A percentile compares a stretch with the other conserved stretches of the same genome.
Evolutionary conservation across 306 rosid species (phyloP).

Genomic region (Rosa lucieae): DNA sequence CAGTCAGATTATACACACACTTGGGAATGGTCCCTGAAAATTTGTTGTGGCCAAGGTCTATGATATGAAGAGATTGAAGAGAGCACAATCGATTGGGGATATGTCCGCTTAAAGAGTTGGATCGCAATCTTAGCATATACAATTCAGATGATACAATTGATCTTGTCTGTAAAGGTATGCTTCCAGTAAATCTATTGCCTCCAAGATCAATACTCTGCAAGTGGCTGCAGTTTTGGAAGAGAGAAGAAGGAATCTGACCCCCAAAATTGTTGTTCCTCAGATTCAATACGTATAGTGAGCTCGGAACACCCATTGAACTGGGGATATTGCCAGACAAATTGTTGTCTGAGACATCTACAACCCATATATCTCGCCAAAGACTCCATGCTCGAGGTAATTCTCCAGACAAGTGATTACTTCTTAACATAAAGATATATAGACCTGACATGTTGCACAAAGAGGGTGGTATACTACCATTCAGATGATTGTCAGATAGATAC

Average conservation of each 20-base stretch:
- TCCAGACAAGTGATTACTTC: neutral
- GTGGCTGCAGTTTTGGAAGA: neutral
- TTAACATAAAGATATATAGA: too few relatives aligned
- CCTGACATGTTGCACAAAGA: too few relatives aligned
- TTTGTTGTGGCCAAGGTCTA: neutral
- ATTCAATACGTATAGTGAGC: neutral
- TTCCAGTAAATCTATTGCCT: neutral
- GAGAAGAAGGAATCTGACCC: neutral
- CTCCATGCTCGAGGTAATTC: neutral
- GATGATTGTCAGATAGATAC: too few relatives aligned
- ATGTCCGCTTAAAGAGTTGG: neutral
- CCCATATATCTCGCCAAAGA: fast-evolving
- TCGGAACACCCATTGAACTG: neutral
- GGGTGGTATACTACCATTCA: too few relatives aligned
- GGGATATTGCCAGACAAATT: neutral
- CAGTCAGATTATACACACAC: neutral
- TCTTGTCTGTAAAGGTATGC: neutral
- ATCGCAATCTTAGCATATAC: neutral
- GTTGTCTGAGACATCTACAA: neutral
- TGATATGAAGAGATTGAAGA: neutral
- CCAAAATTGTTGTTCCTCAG: neutral
- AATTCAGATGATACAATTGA: neutral
- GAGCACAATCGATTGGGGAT: neutral
- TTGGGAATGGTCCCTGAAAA: slow-evolving; percentile 1
- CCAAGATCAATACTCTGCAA: neutral